phyloP scores from a whole-genome alignment of 2,329 filamentous ascomycete genomes.

The Pseudogymnoascus sp. region DNA sequence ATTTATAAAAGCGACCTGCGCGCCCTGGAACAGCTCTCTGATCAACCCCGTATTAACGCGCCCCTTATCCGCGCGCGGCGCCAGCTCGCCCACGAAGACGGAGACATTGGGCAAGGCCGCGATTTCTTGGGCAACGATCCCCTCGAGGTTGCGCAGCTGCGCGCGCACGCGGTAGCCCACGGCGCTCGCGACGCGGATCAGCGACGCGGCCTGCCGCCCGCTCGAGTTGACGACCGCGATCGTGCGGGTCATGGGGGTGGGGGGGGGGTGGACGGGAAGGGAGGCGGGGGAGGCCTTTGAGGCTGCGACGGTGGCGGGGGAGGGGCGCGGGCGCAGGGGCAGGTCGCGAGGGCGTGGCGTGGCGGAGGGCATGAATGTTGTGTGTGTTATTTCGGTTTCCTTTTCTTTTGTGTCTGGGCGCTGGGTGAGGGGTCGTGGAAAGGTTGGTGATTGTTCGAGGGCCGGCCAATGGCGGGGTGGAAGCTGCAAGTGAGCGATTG shows the following conservation, averaged over 20 bases:
- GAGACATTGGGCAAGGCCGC: conserved; percentile 67
- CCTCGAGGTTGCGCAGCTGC: conserved; percentile 79
- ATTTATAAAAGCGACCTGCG: conserved; percentile 91
- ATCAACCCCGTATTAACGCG: conserved; percentile 67
- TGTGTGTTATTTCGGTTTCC: neutral
- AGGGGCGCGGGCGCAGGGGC: neutral
- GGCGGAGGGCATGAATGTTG: neutral
- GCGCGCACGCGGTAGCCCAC: conserved; percentile 90
- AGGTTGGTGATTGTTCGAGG: neutral
- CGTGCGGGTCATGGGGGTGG: conserved; percentile 33
- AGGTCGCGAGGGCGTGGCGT: neutral
- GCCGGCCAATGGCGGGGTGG: neutral
- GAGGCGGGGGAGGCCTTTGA: neutral
- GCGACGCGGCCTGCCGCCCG: conserved; percentile 88
- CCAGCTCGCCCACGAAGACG: conserved; percentile 53
- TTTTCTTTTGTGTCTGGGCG: neutral
- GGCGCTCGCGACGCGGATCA: conserved; percentile 88
- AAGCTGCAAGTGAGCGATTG: neutral
- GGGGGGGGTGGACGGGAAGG: neutral
- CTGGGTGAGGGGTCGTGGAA: neutral
- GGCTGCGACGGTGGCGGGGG: neutral
- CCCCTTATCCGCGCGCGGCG: conserved; percentile 44
- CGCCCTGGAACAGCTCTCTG: conserved; percentile 68
- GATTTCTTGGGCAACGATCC: conserved; percentile 82
- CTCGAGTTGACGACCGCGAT: conserved; percentile 94